Evolutionary conservation across 768 basidiomycete genomes (phyloP).

Genomic region (Kwoniella sp.): DNA sequence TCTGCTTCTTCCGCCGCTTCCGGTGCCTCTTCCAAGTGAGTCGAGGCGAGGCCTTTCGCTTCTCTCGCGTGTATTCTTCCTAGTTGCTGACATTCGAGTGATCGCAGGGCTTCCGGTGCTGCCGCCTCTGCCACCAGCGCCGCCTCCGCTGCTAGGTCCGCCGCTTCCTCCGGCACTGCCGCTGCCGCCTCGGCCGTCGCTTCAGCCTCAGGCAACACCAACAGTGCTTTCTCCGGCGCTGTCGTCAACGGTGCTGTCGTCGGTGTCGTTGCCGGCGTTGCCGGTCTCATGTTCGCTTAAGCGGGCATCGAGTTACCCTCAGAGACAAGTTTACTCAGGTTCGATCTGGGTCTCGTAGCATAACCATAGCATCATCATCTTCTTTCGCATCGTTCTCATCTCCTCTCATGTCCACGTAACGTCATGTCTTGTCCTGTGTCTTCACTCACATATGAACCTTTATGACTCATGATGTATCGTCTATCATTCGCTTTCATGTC

Average conservation of each 20-base stretch:
- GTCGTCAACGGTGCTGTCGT: slow-evolving; percentile 32
- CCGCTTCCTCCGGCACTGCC: slow-evolving; percentile 9
- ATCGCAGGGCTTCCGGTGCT: slow-evolving; percentile 3
- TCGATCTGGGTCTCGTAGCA: background rate
- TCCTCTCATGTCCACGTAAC: background rate
- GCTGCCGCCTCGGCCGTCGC: slow-evolving; percentile 28
- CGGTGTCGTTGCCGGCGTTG: slow-evolving; percentile 37
- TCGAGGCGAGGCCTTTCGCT: too few relatives aligned
- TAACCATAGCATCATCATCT: background rate
- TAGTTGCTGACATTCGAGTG: background rate
- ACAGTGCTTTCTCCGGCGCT: slow-evolving; percentile 15
- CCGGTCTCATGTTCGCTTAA: slow-evolving; percentile 24
- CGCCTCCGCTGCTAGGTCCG: slow-evolving; percentile 12
- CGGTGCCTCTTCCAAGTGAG: slow-evolving; percentile 25
- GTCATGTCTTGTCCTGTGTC: slow-evolving; percentile 1
- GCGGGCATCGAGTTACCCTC: background rate
- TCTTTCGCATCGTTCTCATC: background rate
- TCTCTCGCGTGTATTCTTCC: background rate
- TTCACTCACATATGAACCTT: background rate
- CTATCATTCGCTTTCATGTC: background rate
- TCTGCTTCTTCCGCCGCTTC: slow-evolving; percentile 6
- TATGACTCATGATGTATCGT: slow-evolving; percentile 3
- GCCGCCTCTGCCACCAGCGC: slow-evolving; percentile 24
- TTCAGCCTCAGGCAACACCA: slow-evolving; percentile 21
- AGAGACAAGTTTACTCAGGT: background rate